Evolutionary conservation across 23 red algal species (phyloP), one percentile per base, ranked within the genome.

Genomic region (Gracilaria vermiculophylla): DNA sequence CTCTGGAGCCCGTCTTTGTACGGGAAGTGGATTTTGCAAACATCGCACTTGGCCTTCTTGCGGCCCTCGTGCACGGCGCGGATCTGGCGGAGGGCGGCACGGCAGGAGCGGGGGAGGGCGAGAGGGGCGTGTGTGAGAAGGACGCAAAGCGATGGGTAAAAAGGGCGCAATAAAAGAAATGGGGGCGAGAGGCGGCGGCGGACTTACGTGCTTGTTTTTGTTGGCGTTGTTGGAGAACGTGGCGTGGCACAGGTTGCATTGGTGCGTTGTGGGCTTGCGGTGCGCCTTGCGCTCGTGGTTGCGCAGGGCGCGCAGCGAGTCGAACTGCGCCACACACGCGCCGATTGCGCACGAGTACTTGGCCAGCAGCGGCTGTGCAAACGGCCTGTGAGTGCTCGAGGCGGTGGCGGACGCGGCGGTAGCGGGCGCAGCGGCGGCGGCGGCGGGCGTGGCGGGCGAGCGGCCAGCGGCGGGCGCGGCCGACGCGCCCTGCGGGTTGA

Each of bases 141-240:
- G 28, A 74, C 17, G 9, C 36, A 74, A 23, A 37, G 17, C 42
- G 17, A 8, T 23, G 32, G 9, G 16, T 7, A 11, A 42, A 45
- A 49, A 15, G 36, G 19, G 34, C 24, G 33, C 64, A 42, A 41
- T 15, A 3, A 35, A 31, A 27, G 13, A 17, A 20, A 35, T 5
- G 29, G 35, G 5, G 64, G 24, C 24, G 29, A 34, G 17, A 28
- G 2, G 51, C 2, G 51, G 2, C 3, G 9, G 45, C 52, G 25
- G 16, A 87, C 83, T 74, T 87, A 87, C 83, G 56, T 87, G 83
- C 51, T 87, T 87, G 83, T 87, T 87, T 14, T 70, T 62, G 83
- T 87, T 87, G 10, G 83, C 57, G 16, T 62, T 53, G 51, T 62
- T 76, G 15, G 83, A 87, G 33, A 87, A 77, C 35, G 57, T 87